A percentile compares a stretch with the other conserved stretches of the same genome.
Conservation (phyloP, 169 alveolate genomes). For the Plasmodium chabaudi region DNA sequence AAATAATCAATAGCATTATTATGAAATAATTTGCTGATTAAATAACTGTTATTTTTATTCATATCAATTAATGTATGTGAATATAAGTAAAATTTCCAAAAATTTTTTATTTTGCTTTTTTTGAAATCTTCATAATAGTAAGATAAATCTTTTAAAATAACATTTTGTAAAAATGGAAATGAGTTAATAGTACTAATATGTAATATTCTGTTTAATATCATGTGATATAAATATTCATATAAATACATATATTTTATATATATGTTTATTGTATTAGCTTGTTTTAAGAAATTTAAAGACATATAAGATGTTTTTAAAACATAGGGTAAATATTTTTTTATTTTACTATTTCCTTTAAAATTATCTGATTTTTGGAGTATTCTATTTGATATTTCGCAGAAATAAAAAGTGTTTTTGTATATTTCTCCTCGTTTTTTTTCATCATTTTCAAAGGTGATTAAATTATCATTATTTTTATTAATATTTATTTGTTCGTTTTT, state of each 20-base stretch:
- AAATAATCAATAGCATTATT: slow-evolving; percentile 69
- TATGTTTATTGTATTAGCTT: slow-evolving; percentile 34
- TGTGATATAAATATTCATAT: slow-evolving; percentile 59
- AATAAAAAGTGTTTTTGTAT: not conserved
- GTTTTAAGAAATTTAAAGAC: slow-evolving; percentile 25
- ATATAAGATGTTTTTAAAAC: slow-evolving; percentile 30
- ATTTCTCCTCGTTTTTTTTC: not conserved
- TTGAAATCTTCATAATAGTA: slow-evolving; percentile 52
- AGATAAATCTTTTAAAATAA: slow-evolving; percentile 60
- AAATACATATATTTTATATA: slow-evolving; percentile 65
- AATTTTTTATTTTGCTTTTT: slow-evolving; percentile 31
- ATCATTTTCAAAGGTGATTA: slow-evolving; percentile 1
- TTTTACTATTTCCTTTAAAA: slow-evolving; percentile 2
- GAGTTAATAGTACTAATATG: slow-evolving; percentile 55
- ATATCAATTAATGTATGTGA: slow-evolving; percentile 64
- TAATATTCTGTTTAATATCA: slow-evolving; percentile 59
- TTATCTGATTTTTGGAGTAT: slow-evolving; percentile 16
- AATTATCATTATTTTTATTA: not conserved
- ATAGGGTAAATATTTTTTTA: slow-evolving; percentile 44
- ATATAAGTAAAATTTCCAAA: slow-evolving; percentile 67
- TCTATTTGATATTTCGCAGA: slow-evolving; percentile 34
- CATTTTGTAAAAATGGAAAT: slow-evolving; percentile 62
- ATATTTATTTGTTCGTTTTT: not conserved
- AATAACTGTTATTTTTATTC: slow-evolving; percentile 32
- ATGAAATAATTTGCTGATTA: slow-evolving; percentile 50